phyloP scores from a whole-genome alignment of 257 asterid species.

The Nicotiana benthamiana region DNA sequence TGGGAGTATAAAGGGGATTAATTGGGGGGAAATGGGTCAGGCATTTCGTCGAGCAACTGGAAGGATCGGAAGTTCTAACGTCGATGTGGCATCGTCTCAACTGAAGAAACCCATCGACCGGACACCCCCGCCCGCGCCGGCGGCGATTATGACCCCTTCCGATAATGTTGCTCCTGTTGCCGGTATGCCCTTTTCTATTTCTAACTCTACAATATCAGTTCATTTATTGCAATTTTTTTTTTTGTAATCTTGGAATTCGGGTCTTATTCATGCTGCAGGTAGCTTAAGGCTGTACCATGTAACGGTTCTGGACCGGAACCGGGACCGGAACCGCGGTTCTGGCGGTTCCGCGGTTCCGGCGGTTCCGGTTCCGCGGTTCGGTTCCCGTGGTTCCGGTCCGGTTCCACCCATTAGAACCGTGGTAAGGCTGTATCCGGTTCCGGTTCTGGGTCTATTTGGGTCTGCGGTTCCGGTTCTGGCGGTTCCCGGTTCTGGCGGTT shows the following conservation, averaged over 20 bases:
- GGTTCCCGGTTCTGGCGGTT: too few relatives aligned
- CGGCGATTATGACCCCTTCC: conserved; percentile 22
- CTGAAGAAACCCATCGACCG: conserved; percentile 40
- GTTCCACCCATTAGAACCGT: too few relatives aligned
- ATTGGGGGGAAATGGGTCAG: conserved; percentile 63
- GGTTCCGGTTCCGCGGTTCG: too few relatives aligned
- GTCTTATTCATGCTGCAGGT: neutral
- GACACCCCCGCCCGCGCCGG: conserved; percentile 24
- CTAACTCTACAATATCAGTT: neutral
- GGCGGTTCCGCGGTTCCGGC: too few relatives aligned
- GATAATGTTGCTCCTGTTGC: conserved; percentile 26
- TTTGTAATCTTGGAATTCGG: neutral
- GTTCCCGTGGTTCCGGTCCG: too few relatives aligned
- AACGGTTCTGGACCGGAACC: too few relatives aligned
- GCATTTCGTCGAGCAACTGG: conserved; percentile 98
- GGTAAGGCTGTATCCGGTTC: too few relatives aligned
- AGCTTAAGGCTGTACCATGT: too few relatives aligned
- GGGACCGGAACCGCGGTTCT: too few relatives aligned
- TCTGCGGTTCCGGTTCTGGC: too few relatives aligned
- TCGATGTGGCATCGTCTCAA: conserved; percentile 40
- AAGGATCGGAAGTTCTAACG: conserved; percentile 49
- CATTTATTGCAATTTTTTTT: neutral
- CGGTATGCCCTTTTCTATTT: conserved; percentile 25
- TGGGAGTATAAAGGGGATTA: neutral
- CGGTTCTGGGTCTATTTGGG: too few relatives aligned